A percentile compares a stretch with the other conserved stretches of the same genome.
Evolutionary conservation across 306 rosid species (phyloP).

Genomic region (Lithocarpus polystachyus): DNA sequence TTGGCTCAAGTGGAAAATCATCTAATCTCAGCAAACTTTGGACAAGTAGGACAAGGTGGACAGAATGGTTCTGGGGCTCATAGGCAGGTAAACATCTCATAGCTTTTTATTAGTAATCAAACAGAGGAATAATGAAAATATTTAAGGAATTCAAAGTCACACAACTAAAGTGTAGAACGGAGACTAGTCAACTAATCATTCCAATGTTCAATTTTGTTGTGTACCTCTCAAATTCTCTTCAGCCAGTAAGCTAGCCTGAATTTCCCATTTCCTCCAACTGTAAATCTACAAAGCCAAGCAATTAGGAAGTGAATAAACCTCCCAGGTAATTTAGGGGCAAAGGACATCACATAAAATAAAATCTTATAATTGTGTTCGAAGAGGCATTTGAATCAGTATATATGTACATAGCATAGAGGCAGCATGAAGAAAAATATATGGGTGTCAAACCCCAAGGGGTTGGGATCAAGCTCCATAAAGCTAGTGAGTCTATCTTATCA

Average conservation of each 20-base stretch:
- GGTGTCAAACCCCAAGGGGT: constrained; percentile 5
- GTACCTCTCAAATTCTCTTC: constrained; percentile 71
- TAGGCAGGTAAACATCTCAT: background rate
- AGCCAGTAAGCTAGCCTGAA: constrained; percentile 40
- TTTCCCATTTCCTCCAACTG: constrained; percentile 97
- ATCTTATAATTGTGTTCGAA: background rate
- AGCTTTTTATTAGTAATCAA: background rate
- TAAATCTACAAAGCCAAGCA: constrained; percentile 56
- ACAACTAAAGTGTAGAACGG: background rate
- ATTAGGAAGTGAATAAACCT: constrained; percentile 13
- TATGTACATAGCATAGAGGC: constrained; percentile 1
- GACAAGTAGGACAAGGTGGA: background rate
- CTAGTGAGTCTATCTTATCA: background rate
- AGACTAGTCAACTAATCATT: constrained; percentile 6
- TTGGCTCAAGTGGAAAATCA: background rate
- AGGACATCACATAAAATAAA: background rate
- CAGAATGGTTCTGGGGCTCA: background rate
- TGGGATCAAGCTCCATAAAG: background rate
- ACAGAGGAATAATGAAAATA: background rate
- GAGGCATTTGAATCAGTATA: background rate
- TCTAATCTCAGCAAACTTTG: background rate
- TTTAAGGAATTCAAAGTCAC: background rate
- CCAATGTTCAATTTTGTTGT: background rate
- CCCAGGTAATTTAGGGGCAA: background rate
- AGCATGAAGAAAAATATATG: constrained; percentile 7